Evolutionary conservation across 139 green algal genomes (phyloP), one percentile per base, ranked within the genome.

Genomic region (Volvox africanus): DNA sequence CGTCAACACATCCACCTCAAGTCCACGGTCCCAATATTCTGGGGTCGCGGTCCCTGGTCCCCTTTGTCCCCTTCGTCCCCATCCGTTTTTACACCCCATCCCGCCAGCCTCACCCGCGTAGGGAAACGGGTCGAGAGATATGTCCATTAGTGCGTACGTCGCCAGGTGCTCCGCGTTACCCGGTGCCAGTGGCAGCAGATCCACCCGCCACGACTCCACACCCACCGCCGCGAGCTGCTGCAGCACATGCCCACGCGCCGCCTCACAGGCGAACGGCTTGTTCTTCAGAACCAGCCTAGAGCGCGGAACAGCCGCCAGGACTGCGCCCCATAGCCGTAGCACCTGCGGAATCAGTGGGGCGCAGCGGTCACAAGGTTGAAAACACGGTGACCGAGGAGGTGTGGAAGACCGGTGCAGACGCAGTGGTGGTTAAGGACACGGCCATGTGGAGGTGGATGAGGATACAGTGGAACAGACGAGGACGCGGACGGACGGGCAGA

Each of bases 231-330:
- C 73, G 71, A 90, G 86, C 86, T 90, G 86, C 5, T 24, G 20
- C 86, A 94, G 82, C 67, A 95, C 92, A 50, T 97, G 94, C 24
- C 84, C 71, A 9, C 93, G 92, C 2, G 96, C 96, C 18, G 91
- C 92, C n/a, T 95, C 88, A 93, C 98, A 99, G 2, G 95, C 95
- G 83, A 99, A 99, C 20, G 98, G 97, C 96, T 99, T 99, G 95
- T 97, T 97, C 93, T 99, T 99, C 13, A 99, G 92, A 61, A 99
- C 90, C 22, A 99, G 95, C 1, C 98, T 96, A 17, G 95, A 96
- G 50, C 82, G n/a, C 24, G 97, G 97, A 85, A 93, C 92, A 33
- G 88, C 62, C 21, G 81, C 21, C 62, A 99, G 92, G 61, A 99
- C 96, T 28, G 93, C 93, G 1, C 94, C 96, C 97, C 97, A 99